Base-by-base conservation (phyloP, 192 early-diverging fungal species). In the Helicostylum pulchrum region DNA sequence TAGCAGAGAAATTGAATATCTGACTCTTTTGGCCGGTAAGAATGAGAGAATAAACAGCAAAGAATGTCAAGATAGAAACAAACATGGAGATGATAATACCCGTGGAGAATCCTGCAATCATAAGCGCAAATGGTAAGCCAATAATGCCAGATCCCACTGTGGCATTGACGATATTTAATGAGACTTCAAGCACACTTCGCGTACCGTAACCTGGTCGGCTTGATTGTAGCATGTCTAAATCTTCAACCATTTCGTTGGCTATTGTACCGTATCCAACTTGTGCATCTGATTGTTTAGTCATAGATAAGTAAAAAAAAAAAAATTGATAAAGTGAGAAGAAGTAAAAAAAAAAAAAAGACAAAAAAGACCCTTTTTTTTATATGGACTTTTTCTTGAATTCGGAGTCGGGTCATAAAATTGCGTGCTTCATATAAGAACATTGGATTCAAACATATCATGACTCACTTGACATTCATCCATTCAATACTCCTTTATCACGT, bases 71-170 rank as follows among this genome's bases (percentile, higher is more conserved):
- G 23, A 76, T 51, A 0, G 77, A 73, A 1, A 83, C 82, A 15
- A 77, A 59, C 0, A 81, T 50, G 17, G 87, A 74, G 0, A 78
- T 57, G 4, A 70, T 23, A 17, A 85, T 70, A 45, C 86, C 86
- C 12, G 77, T 62, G 47, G 75, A 77, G 61, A 89, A 87, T n/a
- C 87, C 87, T 5, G 75, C 80, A 19, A 82, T 78, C 21, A 71
- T 72, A 44, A 89, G 75, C 7, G 87, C 84, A 68, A 83, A 89
- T 11, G 87, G 82, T 26, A 89, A 66, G 4, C 83, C 87, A 10
- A 89, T 76, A 23, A 89, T 80, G 10, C 87, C 87, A 7, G 86
- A 85, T 12, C 87, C 87, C 36, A 87, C 83, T 12, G 84, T 84
- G 1, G 85, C 85, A 67, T 89, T 89, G 53, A 89, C 81, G 53